phyloP scores from a whole-genome alignment of 176 grass and related monocot genomes.

The Hyparrhenia diplandra region DNA sequence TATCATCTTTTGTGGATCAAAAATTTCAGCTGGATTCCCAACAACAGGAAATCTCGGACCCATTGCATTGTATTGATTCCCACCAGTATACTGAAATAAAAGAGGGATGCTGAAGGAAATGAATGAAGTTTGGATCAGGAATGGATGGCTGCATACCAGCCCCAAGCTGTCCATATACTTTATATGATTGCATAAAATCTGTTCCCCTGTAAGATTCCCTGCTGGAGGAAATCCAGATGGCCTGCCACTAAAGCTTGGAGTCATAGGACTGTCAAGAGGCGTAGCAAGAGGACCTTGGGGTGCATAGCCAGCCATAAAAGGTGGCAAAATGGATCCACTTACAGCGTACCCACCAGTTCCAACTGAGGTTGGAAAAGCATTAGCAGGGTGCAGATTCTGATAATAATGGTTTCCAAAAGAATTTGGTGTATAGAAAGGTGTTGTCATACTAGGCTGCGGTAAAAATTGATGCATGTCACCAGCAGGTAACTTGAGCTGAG shows the following conservation, averaged over 20 bases:
- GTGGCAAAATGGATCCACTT: constrained; percentile 57
- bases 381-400: constrained; percentile 56
- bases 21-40: constrained; percentile 50
- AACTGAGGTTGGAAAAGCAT: constrained; percentile 49
- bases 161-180: constrained; percentile 70
- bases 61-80: constrained; percentile 63
- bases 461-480: constrained; percentile 62
- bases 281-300: constrained; percentile 52
- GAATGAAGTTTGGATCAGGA: constrained; percentile 59
- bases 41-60: constrained; percentile 48
- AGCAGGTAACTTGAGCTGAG: constrained; percentile 58
- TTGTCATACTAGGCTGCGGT: constrained; percentile 42
- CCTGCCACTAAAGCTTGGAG: constrained; percentile 59
- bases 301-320: constrained; percentile 59
- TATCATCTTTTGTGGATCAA: constrained; percentile 54
- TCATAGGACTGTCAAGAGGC: constrained; percentile 49
- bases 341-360: constrained; percentile 51
- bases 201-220: constrained; percentile 49
- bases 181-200: constrained; percentile 70
- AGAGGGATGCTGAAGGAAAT: constrained; percentile 65
- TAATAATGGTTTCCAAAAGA: constrained; percentile 57
- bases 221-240: constrained; percentile 44
- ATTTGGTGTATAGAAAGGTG: constrained; percentile 58
- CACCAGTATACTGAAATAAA: constrained; percentile 47
- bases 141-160: constrained; percentile 59